Percentiles rank a stretch among this genome's conserved stretches.
These are phyloP conservation scores for Lentinula novae-zelandiae DNA, from an alignment of 1,284 basidiomycete species.

Conservation along the genomic window DNA sequence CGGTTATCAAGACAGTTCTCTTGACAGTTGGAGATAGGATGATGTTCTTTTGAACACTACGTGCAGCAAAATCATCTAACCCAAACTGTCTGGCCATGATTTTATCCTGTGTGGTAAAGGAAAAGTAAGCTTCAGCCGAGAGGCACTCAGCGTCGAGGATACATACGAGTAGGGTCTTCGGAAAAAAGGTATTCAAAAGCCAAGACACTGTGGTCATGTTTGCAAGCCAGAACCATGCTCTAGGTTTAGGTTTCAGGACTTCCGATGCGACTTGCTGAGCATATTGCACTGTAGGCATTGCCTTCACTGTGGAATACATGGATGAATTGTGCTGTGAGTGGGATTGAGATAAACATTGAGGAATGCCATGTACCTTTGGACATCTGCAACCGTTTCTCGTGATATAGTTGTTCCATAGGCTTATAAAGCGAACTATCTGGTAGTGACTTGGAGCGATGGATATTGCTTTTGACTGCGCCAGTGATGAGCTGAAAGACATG, in stretches of 20 bases:
- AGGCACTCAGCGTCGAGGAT: too few species aligned
- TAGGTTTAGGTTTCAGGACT: conserved; percentile 19
- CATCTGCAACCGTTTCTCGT: conserved; percentile 5
- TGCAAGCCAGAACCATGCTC: conserved; percentile 25
- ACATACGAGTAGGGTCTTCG: too few species aligned
- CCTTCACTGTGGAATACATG: conserved; percentile 14
- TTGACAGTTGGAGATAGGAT: too few species aligned
- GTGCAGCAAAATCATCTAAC: too few species aligned
- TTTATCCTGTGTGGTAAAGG: too few species aligned
- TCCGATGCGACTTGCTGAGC: conserved; percentile 26
- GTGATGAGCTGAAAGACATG: conserved; percentile 21
- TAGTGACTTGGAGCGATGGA: conserved; percentile 15
- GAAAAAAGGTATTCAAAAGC: conserved; percentile 25
- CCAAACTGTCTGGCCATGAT: too few species aligned
- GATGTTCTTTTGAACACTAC: too few species aligned
- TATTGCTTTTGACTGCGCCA: conserved; percentile 27
- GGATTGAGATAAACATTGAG: background rate
- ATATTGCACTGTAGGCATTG: conserved; percentile 19
- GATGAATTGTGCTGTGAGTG: background rate
- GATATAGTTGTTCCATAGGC: conserved; percentile 23
- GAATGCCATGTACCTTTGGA: conserved; percentile 17
- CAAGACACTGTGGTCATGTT: conserved; percentile 20
- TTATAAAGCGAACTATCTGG: conserved; percentile 25
- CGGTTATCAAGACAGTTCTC: too few species aligned
- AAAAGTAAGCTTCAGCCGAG: too few species aligned